These are phyloP conservation scores for Mucor irregularis DNA, from an alignment of 371 early-diverging fungal genomes.

Conservation along the genomic window DNA sequence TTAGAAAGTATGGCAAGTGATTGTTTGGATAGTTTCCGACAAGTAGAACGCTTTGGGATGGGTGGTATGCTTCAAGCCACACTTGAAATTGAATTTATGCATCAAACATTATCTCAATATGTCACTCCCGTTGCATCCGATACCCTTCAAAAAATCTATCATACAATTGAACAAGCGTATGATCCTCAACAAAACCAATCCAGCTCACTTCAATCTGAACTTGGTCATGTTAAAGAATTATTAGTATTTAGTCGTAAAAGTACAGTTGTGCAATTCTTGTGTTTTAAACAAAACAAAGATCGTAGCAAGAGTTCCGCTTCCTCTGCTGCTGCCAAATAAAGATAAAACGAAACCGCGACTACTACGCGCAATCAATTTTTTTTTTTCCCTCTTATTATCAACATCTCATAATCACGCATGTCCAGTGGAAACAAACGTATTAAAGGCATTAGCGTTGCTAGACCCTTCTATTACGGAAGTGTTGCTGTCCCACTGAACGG, in stretches of 20 bases:
- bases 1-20: slow-evolving; percentile 74
- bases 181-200: slow-evolving; percentile 56
- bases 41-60: slow-evolving; percentile 82
- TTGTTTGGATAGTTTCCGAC: slow-evolving; percentile 74
- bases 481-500: slow-evolving; percentile 67
- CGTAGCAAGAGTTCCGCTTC: slow-evolving; percentile 26
- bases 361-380: background rate
- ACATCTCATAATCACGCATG: slow-evolving; percentile 18
- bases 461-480: slow-evolving; percentile 80
- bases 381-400: background rate
- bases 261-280: slow-evolving; percentile 76
- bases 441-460: slow-evolving; percentile 69
- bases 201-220: slow-evolving; percentile 57
- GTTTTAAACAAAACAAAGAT: slow-evolving; percentile 66
- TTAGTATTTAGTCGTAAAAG: slow-evolving; percentile 66
- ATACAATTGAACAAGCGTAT: slow-evolving; percentile 66
- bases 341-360: background rate
- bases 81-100: slow-evolving; percentile 84
- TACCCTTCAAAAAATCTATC: slow-evolving; percentile 68
- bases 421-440: slow-evolving; percentile 45
- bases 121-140: slow-evolving; percentile 62
- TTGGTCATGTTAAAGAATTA: slow-evolving; percentile 64
- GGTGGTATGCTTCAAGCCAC: slow-evolving; percentile 92
- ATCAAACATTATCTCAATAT: slow-evolving; percentile 75
- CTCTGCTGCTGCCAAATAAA: slow-evolving; percentile 2